Conservation (phyloP, 2,329 filamentous ascomycete genomes). For the Epicoccum nigrum region DNA sequence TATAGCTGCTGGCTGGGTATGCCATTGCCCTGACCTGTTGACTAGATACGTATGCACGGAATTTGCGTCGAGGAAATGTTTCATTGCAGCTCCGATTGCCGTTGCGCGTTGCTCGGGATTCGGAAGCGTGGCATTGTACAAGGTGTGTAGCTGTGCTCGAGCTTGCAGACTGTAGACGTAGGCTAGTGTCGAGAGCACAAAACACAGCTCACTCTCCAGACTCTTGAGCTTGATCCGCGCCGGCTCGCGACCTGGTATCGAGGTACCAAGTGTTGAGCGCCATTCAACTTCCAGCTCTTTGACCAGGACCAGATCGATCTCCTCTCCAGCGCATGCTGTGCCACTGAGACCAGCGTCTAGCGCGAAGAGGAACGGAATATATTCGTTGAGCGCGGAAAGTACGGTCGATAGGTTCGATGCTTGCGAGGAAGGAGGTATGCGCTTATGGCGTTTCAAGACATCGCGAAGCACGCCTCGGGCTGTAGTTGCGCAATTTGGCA, state of each 20-base stretch:
- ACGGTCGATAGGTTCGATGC: constrained; percentile 73
- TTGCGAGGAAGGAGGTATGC: constrained; percentile 75
- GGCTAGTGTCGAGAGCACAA: constrained; percentile 77
- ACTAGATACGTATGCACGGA: constrained; percentile 77
- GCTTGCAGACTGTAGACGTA: constrained; percentile 76
- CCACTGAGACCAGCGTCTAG: constrained; percentile 74
- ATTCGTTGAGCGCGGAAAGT: constrained; percentile 72
- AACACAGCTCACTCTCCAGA: constrained; percentile 83
- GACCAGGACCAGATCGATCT: constrained; percentile 70
- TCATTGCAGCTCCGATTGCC: constrained; percentile 76
- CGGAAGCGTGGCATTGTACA: constrained; percentile 67
- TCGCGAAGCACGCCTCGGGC: constrained; percentile 83
- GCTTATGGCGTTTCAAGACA: constrained; percentile 86
- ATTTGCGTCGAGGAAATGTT: constrained; percentile 76
- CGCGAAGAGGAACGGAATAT: constrained; percentile 82
- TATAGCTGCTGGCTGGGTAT: constrained; percentile 39
- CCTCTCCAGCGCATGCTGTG: constrained; percentile 62
- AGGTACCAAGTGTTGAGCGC: constrained; percentile 77
- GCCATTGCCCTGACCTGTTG: constrained; percentile 56
- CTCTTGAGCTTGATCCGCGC: constrained; percentile 72
- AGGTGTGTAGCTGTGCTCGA: constrained; percentile 71
- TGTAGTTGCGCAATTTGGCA: constrained; percentile 81
- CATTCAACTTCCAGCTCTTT: constrained; percentile 75
- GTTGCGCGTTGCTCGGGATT: constrained; percentile 69
- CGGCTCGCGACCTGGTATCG: constrained; percentile 63